Conservation (phyloP, 2,329 filamentous ascomycete species). For the Penicillium capsulatum region DNA sequence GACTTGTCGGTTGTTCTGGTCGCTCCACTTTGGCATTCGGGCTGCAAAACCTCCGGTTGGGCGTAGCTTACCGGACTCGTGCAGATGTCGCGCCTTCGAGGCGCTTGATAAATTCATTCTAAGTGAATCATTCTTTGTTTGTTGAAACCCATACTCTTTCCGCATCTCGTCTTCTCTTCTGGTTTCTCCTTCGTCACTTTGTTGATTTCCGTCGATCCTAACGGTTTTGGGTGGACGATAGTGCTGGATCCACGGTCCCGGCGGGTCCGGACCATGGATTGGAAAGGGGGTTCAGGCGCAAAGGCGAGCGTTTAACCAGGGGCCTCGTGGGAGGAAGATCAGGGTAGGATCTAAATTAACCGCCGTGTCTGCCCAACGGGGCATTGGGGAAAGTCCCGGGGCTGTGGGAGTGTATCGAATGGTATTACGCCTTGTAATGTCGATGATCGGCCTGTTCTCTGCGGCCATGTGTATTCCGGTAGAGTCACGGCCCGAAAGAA, state of each 20-base stretch:
- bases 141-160: no score
- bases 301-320: no score
- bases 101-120: conserved; percentile 1
- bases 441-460: no score
- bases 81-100: no score
- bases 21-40: background rate
- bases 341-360: background rate
- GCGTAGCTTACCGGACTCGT: background rate
- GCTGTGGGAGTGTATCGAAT: background rate
- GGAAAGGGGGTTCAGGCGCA: no score
- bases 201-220: background rate
- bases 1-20: no score
- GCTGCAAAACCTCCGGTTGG: background rate
- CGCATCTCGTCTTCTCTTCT: no score
- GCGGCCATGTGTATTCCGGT: no score
- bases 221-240: background rate
- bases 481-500: no score
- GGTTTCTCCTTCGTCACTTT: background rate
- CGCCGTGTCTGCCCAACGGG: background rate
- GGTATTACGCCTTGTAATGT: background rate
- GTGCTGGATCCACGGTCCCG: no score
- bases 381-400: no score
- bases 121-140: background rate
- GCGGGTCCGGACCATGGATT: no score
- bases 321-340: background rate